A percentile compares a stretch with the other conserved stretches of the same genome.
Conservation (phyloP, 805 yeast genomes). For the Wickerhamiella spandovensis region DNA sequence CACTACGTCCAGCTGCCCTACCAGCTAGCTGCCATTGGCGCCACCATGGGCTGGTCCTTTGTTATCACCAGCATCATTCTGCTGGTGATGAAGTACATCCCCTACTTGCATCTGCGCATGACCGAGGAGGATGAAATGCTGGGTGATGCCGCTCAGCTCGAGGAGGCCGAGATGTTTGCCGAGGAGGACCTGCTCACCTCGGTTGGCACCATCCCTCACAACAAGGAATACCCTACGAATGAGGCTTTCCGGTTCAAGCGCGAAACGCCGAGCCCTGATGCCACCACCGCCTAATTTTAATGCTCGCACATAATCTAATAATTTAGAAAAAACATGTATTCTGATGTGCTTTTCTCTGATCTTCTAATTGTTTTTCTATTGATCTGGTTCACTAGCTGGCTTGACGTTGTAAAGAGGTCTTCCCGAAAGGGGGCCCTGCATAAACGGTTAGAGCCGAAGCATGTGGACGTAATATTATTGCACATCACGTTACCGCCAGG, state of each 20-base stretch:
- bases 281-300: neutral
- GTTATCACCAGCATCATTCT: conserved; percentile 60
- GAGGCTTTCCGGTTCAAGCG: neutral
- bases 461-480: no score
- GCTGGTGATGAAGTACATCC: conserved; percentile 61
- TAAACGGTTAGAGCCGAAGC: no score
- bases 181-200: conserved; percentile 10
- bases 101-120: conserved; percentile 72
- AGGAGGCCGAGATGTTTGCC: conserved; percentile 56
- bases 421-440: no score
- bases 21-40: conserved; percentile 74
- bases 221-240: neutral
- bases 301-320: neutral
- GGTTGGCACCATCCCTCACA: neutral
- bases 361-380: no score
- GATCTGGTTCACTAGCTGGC: no score
- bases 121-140: conserved; percentile 78
- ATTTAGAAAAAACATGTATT: neutral
- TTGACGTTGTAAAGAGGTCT: no score
- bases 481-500: no score
- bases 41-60: conserved; percentile 72
- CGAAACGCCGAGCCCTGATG: neutral
- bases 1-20: conserved; percentile 82
- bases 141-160: conserved; percentile 85
- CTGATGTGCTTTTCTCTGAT: no score